Percentiles rank a stretch among this genome's conserved stretches.
These are phyloP conservation scores for Stereum hirsutum DNA, from an alignment of 1,284 basidiomycete species.

Conservation along the genomic window DNA sequence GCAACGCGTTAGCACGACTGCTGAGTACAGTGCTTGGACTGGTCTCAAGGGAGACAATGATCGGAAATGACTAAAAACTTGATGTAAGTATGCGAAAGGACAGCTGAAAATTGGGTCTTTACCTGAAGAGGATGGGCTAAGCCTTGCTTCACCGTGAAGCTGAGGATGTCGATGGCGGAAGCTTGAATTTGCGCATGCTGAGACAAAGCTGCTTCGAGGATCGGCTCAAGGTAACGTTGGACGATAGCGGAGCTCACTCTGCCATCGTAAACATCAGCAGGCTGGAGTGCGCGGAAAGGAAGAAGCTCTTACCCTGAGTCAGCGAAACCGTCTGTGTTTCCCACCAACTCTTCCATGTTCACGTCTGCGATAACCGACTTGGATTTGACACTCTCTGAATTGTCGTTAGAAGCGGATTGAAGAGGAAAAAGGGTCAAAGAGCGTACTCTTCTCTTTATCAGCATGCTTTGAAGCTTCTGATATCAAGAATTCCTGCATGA, in stretches of 20 bases:
- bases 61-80: conserved; percentile 79
- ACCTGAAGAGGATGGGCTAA: conserved; percentile 90
- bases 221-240: conserved; percentile 82
- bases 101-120: conserved; percentile 11
- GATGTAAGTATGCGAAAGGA: conserved; percentile 3
- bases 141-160: conserved; percentile 90
- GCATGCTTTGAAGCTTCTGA: conserved; percentile 74
- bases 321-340: conserved; percentile 89
- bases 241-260: conserved; percentile 92
- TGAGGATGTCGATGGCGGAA: conserved; percentile 85
- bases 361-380: conserved; percentile 43
- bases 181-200: conserved; percentile 65
- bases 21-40: conserved; percentile 55
- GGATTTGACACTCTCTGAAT: conserved; percentile 21
- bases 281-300: neutral
- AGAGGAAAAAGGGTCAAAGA: conserved; percentile 15
- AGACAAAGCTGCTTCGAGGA: conserved; percentile 77
- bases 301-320: conserved; percentile 74
- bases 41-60: conserved; percentile 91
- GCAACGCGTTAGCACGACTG: conserved; percentile 72
- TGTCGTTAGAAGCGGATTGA: neutral
- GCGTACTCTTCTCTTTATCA: conserved; percentile 58
- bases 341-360: conserved; percentile 89
- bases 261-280: conserved; percentile 5
- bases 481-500: conserved; percentile 85